Evolutionary conservation across 1,139 yeast species (phyloP), one percentile per base, ranked within the genome.

Genomic region (Magnusiomyces ingens): DNA sequence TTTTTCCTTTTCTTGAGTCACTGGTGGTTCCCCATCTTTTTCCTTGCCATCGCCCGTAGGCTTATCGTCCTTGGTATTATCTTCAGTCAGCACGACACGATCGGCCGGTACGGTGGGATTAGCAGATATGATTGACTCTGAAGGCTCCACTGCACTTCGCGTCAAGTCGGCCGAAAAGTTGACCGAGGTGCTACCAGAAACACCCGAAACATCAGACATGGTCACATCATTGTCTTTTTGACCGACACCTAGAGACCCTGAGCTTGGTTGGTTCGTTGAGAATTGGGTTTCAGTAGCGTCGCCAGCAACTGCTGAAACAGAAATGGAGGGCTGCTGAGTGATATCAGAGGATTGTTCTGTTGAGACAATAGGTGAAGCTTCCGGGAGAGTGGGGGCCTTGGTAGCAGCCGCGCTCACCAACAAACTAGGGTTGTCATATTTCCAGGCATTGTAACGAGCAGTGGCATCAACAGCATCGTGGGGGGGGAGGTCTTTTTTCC

Each of bases 401-500:
- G 26, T n/a, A 18, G 44, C 45, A 17, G 40, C 17, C 1, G 40
- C 41, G 8, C 19, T 50, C 38, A 26, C 32, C 5, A 41, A 18
- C 13, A 21, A 53, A 32, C 41, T 48, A 29, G 58, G 57, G 5
- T 53, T 57, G 21, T 40, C 43, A 22, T 17, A 32, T 21, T 45
- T 44, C 59, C 59, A 55, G 15, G 54, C 54, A 13, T 54, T 51
- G 48, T 47, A 52, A 47, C 56, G 52, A 18, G 50, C 55, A 26
- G 49, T 53, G 37, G 66, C 64, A n/a, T 64, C 62, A 32, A 66
- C 65, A 49, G 64, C 69, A 15, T 64, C 64, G 15, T 66, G 62
- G 26, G 63, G 66, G 8, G 56, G 59, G 47, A 66, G 52, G 58
- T 69, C 53, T 60, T 67, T 54, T 64, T 62, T 53, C 76, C 78